Base-by-base conservation (phyloP, 805 yeast species). In the Cyberlindnera misumaiensis region DNA sequence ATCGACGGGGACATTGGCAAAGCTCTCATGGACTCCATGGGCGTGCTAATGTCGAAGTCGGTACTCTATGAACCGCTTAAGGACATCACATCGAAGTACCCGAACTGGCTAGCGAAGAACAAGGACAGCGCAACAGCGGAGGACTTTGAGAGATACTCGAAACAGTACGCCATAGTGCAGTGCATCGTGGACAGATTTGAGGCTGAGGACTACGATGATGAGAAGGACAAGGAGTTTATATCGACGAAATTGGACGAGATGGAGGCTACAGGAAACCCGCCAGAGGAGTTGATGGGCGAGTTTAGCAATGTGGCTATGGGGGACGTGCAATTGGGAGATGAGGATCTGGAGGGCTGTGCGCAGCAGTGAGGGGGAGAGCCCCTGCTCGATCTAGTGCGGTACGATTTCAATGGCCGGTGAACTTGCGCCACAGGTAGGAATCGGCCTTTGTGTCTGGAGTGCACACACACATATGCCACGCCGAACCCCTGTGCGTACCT, bases 31-130 rank as follows among this genome's bases (percentile, higher is more conserved):
- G 86, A 83, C 28, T 78, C 90, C 77, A 67, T 90, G 51, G 80
- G 77, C 45, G 90, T 88, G 55, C 70, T 90, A 57, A 75, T 93
- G 7, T 77, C 93, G 5, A 90, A 88, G 54, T 89, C 81, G 41
- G 83, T 89, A 15, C 68, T 90, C 28, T 89, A 85, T 55, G 95
- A 83, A 49, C 96, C 97, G 3, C 71, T 90, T 62, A 83, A 80
- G 52, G 95, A 87, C 43, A 69, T 89, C 56, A 75, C 80, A 46
- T 62, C 66, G 11, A 85, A 84, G 54, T 86, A 79, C 56, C 84
- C 87, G 3, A 70, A 59, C 20, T 90, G 85, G 80, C 67, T 90
- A 44, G 60, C 63, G 32, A 73, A 72, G 34, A 70, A 83, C 45
- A 64, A 65, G 36, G 70, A 65, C 8, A 56, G 54, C 9, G 53